Percentiles rank a stretch among this genome's conserved stretches.
Conservation (phyloP, 2,329 filamentous ascomycete species). For the Aureobasidium vineae region DNA sequence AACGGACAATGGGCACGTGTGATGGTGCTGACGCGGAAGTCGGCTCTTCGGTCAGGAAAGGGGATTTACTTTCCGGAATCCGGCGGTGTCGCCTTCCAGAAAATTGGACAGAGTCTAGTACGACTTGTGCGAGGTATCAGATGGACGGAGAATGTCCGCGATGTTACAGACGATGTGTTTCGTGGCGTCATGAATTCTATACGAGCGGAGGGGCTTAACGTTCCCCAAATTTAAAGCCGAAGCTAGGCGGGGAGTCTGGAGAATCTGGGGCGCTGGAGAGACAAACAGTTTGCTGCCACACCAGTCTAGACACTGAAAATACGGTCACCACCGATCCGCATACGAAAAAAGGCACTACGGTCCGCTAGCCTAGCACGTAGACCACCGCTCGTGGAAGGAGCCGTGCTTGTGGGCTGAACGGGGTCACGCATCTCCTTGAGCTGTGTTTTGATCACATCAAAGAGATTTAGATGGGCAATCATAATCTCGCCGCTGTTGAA, state of each 20-base stretch:
- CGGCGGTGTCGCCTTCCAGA: conserved; percentile 4
- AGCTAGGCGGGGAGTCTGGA: conserved; percentile 7
- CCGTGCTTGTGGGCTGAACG: conserved; percentile 29
- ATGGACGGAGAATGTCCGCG: not conserved
- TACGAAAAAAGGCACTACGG: conserved; percentile 25
- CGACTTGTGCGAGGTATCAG: not conserved
- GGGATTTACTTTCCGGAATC: not conserved
- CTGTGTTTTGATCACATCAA: conserved; percentile 45
- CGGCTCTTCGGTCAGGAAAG: not conserved
- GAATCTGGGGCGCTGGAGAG: not conserved
- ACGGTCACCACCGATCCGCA: conserved; percentile 26
- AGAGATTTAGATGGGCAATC: conserved; percentile 46
- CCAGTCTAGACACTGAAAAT: conserved; percentile 27
- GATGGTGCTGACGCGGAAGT: conserved; percentile 14
- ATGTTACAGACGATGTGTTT: conserved; percentile 16
- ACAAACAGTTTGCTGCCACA: not conserved
- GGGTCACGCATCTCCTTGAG: conserved; percentile 41
- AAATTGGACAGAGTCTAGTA: not conserved
- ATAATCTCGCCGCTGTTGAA: conserved; percentile 50
- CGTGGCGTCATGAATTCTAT: conserved; percentile 12
- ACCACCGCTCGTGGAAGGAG: conserved; percentile 18
- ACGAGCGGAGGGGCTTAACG: not conserved
- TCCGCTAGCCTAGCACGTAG: conserved; percentile 29
- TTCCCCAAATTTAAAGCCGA: conserved; percentile 18
- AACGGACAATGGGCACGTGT: conserved; percentile 15